Conservation (phyloP, 2,329 filamentous ascomycete genomes). For the Fusarium paranaense region DNA sequence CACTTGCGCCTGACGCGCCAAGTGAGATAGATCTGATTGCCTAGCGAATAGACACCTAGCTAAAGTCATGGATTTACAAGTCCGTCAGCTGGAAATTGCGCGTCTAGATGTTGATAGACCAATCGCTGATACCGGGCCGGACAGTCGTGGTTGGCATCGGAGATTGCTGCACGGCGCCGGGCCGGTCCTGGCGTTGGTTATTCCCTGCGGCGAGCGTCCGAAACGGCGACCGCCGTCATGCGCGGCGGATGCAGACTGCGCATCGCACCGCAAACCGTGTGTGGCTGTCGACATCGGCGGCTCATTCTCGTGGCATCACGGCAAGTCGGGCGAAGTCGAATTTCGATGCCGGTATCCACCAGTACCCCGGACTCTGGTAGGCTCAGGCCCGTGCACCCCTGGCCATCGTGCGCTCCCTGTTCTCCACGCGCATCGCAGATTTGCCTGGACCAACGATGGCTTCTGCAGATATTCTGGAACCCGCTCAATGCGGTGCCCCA, state of each 20-base stretch:
- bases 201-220: conserved; percentile 22
- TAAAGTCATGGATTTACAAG: conserved; percentile 7
- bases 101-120: background rate
- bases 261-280: conserved; percentile 1
- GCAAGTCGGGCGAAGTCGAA: conserved; percentile 16
- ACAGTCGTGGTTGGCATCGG: background rate
- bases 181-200: conserved; percentile 30
- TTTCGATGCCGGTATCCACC: conserved; percentile 16
- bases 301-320: conserved; percentile 33
- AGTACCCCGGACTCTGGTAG: conserved; percentile 27
- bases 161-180: conserved; percentile 32
- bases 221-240: conserved; percentile 31
- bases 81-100: background rate
- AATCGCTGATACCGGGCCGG: conserved; percentile 34
- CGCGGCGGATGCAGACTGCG: conserved; percentile 10
- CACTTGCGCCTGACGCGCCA: conserved; percentile 13
- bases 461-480: conserved; percentile 44
- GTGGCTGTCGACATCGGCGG: conserved; percentile 30
- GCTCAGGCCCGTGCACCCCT: conserved; percentile 25
- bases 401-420: conserved; percentile 13
- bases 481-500: conserved; percentile 28
- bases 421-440: conserved; percentile 14
- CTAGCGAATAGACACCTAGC: conserved; percentile 22
- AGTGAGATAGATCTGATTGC: conserved; percentile 8
- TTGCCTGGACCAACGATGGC: conserved; percentile 22